Evolutionary conservation across 306 rosid species (phyloP).

Genomic region (Cucumis sativus): Cucumber_9930_V3 NC_026657.2:31446501-31447000

Average conservation of each 20-base stretch:
- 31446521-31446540: conserved; percentile 69
- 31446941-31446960: neutral
- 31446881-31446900: neutral
- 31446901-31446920: neutral
- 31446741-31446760: too few species aligned
- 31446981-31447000: neutral
- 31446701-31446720: too few species aligned
- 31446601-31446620: neutral
- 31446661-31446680: too few species aligned
- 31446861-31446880: neutral
- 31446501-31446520: conserved; percentile 81
- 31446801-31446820: too few species aligned
- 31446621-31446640: too few species aligned
- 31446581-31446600: neutral
- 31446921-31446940: neutral
- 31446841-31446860: neutral
- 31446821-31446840: neutral
- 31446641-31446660: too few species aligned
- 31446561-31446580: conserved; percentile 20
- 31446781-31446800: too few species aligned
- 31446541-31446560: conserved; percentile 68
- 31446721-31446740: too few species aligned
- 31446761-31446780: too few species aligned
- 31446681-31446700: too few species aligned
- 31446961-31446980: neutral